A percentile compares a stretch with the other conserved stretches of the same genome.
phyloP scores from a whole-genome alignment of 2,329 filamentous ascomycete species.

The Monilinia laxa region DNA sequence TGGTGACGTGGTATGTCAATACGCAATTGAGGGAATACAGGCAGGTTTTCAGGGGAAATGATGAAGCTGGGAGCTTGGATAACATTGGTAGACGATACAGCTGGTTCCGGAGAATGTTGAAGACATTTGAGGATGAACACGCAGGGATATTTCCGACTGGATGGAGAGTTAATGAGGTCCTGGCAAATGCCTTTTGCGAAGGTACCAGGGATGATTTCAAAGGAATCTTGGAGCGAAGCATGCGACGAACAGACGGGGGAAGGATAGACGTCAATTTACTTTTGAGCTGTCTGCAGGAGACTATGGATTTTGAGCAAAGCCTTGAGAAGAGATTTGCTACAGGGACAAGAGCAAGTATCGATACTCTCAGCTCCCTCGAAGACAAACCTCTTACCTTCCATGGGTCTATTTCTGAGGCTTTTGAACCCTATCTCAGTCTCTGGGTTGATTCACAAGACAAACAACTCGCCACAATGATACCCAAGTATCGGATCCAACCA shows the following conservation, averaged over 20 bases:
- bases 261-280: conserved; percentile 87
- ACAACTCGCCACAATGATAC: conserved; percentile 79
- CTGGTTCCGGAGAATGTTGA: conserved; percentile 95
- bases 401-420: conserved; percentile 91
- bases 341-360: conserved; percentile 75
- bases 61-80: conserved; percentile 93
- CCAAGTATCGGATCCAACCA: conserved; percentile 81
- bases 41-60: conserved; percentile 91
- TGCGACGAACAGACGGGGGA: conserved; percentile 73
- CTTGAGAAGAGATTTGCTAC: conserved; percentile 80
- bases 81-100: conserved; percentile 94
- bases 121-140: conserved; percentile 93
- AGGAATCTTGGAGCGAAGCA: conserved; percentile 83
- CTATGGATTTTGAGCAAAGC: conserved; percentile 92
- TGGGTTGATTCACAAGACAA: conserved; percentile 98
- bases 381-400: conserved; percentile 77
- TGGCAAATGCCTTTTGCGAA: conserved; percentile 92
- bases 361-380: conserved; percentile 79
- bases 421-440: conserved; percentile 92
- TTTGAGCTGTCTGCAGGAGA: conserved; percentile 88
- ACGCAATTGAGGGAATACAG: conserved; percentile 94
- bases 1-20: conserved; percentile 97
- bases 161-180: conserved; percentile 87
- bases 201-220: conserved; percentile 95
- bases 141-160: conserved; percentile 78